Evolutionary conservation across 140 eudicot species (phyloP), one percentile per base, ranked within the genome.

Genomic region (Cichorium intybus): DNA sequence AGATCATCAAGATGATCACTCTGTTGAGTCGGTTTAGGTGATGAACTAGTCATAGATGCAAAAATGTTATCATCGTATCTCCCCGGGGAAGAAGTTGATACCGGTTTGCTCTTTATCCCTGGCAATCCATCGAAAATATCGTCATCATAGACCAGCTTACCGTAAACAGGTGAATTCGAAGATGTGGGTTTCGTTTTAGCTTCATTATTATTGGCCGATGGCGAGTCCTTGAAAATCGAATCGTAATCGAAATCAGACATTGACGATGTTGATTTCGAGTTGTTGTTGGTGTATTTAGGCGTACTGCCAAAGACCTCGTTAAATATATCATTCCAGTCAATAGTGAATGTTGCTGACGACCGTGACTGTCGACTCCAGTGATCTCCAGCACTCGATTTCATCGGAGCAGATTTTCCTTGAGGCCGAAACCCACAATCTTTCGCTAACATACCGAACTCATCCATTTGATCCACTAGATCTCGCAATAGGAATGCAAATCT

Each of bases 321-420:
- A 66, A 80, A 80, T 23, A 69, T 60, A 37, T 59, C 22, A 16
- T 54, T 56, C 3, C 76, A 87, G 62, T 70, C 87, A 8, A 61
- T 20, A 3, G 71, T 1, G 28, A 62, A 64, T 7, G 82, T 33
- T 4, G 82, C 39, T 6, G 81, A 66, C 24, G 64, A 70, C 57
- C 60, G 48, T n/a, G 64, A 12, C 24, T 76, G 31, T n/a, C 71
- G 47, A 35, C 79, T 52, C 53, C 61, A 75, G 74, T 76, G 72
- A 88, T 76, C 71, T 77, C 77, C 75, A 45, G 28, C 59, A 21
- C 33, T 64, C 4, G 77, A 55, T 82, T 58, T 70, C 96, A 91
- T 91, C 62, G 96, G 97, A 33, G 91, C 85, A 17, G 96, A 78
- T 87, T 91, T 87, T 14, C 97, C 97, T 55, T 74, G 83, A 10